Percentiles rank a stretch among this genome's conserved stretches.
Evolutionary conservation across 1,139 yeast species (phyloP).

Genomic region (Suzukiozyma palmioleophila): DNA sequence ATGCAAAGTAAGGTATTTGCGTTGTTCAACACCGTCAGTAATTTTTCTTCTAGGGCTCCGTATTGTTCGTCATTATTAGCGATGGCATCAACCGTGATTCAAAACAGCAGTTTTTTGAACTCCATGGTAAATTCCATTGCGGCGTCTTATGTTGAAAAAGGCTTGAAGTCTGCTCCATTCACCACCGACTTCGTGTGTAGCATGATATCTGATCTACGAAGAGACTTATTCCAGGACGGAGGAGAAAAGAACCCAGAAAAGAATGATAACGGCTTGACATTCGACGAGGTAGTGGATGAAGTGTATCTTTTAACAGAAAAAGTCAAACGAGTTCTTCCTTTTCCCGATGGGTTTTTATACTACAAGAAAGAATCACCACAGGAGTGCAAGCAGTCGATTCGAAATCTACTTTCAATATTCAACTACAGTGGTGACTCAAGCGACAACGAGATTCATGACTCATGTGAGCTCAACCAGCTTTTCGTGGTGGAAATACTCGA

Average conservation of each 20-base stretch:
- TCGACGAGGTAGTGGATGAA: constrained; percentile 12
- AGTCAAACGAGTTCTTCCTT: constrained; percentile 9
- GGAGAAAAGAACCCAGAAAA: constrained; percentile 8
- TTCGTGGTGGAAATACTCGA: constrained; percentile 29
- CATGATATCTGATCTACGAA: constrained; percentile 16
- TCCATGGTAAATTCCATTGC: constrained; percentile 16
- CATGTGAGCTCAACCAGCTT: constrained; percentile 25
- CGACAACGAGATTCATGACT: constrained; percentile 7
- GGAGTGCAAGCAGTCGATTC: constrained; percentile 14
- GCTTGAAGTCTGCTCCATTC: constrained; percentile 12
- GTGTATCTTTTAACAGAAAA: constrained; percentile 10
- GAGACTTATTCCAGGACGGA: constrained; percentile 14
- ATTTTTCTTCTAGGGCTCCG: constrained; percentile 27
- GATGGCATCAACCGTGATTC: constrained; percentile 11
- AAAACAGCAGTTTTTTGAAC: constrained; percentile 11
- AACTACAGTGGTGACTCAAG: constrained; percentile 9
- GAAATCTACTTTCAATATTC: constrained; percentile 18
- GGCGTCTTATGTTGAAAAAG: constrained; percentile 13
- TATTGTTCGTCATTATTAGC: constrained; percentile 16
- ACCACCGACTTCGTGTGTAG: constrained; percentile 17
- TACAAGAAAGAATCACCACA: constrained; percentile 15
- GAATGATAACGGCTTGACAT: constrained; percentile 4
- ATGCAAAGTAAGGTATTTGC: constrained; percentile 19
- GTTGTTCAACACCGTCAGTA: constrained; percentile 25
- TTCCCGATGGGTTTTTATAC: constrained; percentile 8